phyloP scores from a whole-genome alignment of 2,329 filamentous ascomycete genomes.

The Monilinia polystroma region DNA sequence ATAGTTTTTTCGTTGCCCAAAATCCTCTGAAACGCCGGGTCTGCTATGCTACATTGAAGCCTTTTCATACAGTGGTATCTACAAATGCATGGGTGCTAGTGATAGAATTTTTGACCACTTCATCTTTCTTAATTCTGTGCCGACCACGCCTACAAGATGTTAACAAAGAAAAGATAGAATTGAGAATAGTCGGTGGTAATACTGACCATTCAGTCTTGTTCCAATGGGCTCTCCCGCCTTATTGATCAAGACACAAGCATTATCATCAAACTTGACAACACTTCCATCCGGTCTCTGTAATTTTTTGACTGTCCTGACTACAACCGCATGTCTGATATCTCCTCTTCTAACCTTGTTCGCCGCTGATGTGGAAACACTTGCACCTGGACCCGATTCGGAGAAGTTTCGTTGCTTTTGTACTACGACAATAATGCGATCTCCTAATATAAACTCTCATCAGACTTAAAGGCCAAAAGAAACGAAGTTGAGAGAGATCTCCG shows the following conservation, averaged over 20 bases:
- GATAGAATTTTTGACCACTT: conserved; percentile 99
- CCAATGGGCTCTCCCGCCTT: conserved; percentile 96
- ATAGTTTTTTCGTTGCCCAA: conserved; percentile 11
- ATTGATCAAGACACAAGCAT: conserved; percentile 95
- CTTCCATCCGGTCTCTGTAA: conserved; percentile 84
- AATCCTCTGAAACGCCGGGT: conserved; percentile 19
- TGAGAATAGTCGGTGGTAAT: not conserved
- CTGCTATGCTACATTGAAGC: conserved; percentile 10
- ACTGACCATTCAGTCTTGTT: conserved; percentile 76
- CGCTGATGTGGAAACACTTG: conserved; percentile 67
- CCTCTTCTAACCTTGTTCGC: conserved; percentile 94
- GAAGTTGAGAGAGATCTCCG: conserved; percentile 34
- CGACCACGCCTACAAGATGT: conserved; percentile 68
- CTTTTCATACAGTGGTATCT: conserved; percentile 35
- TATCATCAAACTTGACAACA: conserved; percentile 92
- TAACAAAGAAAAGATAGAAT: conserved; percentile 23
- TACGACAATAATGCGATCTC: conserved; percentile 95
- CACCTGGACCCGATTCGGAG: conserved; percentile 68
- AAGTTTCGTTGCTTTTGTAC: conserved; percentile 92
- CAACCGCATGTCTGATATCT: conserved; percentile 92
- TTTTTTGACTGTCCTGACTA: conserved; percentile 89
- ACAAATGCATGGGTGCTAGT: conserved; percentile 82
- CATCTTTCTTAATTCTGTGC: conserved; percentile 82
- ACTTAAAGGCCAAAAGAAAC: not conserved
- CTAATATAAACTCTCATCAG: conserved; percentile 47